Evolutionary conservation across 2,329 filamentous ascomycete species (phyloP), one percentile per base, ranked within the genome.

Genomic region (Fusarium haematococcum): DNA sequence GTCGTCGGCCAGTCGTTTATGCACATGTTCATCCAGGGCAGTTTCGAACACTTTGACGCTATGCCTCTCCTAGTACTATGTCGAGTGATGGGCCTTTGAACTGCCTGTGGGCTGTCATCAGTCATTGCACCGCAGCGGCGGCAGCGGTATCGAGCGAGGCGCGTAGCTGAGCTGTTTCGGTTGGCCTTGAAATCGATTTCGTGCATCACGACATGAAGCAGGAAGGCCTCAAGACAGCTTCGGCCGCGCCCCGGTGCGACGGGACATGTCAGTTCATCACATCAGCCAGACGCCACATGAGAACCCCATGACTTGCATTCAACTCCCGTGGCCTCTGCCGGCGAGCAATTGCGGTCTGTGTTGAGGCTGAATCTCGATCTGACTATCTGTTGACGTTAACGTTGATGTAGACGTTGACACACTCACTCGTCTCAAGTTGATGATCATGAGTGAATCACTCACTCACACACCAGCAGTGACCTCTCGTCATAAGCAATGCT

Each of bases 11-110:
- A 78, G 59, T 73, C 74, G 65, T 71, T 78, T 56, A 57, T 63
- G 77, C 77, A 79, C 77, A 79, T 79, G 77, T 57, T 63, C 65
- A 20, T 56, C 27, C 65, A 25, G 27, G 39, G 61, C 48, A 11
- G 27, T 23, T 48, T 27, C 18, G 27, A 11, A 43, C 18, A 7
- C 25, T 54, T 14, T 23, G 33, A 48, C 61, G 43, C 73, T 76
- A 75, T 76, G 41, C 68, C 75, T 23, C 32, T 69, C 64, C 50
- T 37, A 69, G 69, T 63, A 71, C 33, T 62, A 65, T 70, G 48
- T 75, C 66, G 35, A 74, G 70, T 71, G 59, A 74, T 37, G 41
- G 11, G 57, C 30, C 30, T 32, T 10, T 32, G 30, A 10, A 41
- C n/a, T 25, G 43, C 23, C 43, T 25, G 23, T 43, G 60, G 66